These are phyloP conservation scores for Graphium sp. DNA, from an alignment of 2,329 filamentous ascomycete species.

Conservation along the genomic window DNA sequence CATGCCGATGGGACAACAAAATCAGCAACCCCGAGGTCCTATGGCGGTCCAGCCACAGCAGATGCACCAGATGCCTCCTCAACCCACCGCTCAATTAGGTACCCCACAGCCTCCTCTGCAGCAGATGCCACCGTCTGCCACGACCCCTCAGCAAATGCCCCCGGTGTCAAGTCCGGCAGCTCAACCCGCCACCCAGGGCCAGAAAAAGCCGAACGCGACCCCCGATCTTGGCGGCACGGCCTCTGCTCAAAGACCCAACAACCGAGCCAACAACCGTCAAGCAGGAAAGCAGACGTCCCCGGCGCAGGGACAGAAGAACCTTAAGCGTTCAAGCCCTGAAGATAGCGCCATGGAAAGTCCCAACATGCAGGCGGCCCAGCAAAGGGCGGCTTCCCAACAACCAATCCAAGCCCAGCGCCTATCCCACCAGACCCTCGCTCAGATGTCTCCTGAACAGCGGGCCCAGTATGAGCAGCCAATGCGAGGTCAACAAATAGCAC, in stretches of 20 bases:
- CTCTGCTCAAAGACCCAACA: slow-evolving; percentile 13
- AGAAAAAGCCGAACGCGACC: slow-evolving; percentile 13
- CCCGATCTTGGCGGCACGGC: slow-evolving; percentile 10
- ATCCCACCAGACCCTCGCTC: slow-evolving; percentile 17
- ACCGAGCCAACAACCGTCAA: slow-evolving; percentile 14
- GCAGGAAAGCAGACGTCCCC: slow-evolving; percentile 12
- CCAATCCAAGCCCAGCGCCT: slow-evolving; percentile 8
- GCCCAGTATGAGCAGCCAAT: slow-evolving; percentile 22
- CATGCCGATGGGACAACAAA: slow-evolving; percentile 2
- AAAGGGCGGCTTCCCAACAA: slow-evolving; percentile 14
- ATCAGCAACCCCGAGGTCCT: slow-evolving; percentile 2
- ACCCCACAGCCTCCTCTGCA: background rate
- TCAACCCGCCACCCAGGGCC: slow-evolving; percentile 12
- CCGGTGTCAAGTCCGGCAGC: slow-evolving; percentile 16
- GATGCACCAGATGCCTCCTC: slow-evolving; percentile 11
- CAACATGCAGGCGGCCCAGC: slow-evolving; percentile 8
- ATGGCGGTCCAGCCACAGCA: slow-evolving; percentile 13
- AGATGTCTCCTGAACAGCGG: slow-evolving; percentile 25
- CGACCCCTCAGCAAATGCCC: slow-evolving; percentile 20
- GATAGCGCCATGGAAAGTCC: slow-evolving; percentile 14
- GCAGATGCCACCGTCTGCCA: slow-evolving; percentile 9
- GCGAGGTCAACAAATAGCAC: slow-evolving; percentile 8
- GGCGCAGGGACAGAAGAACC: slow-evolving; percentile 21
- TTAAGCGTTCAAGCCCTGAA: slow-evolving; percentile 33
- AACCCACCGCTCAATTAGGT: slow-evolving; percentile 1